Conservation (phyloP, 2,329 filamentous ascomycete genomes). For the Bisporella sp. region DNA sequence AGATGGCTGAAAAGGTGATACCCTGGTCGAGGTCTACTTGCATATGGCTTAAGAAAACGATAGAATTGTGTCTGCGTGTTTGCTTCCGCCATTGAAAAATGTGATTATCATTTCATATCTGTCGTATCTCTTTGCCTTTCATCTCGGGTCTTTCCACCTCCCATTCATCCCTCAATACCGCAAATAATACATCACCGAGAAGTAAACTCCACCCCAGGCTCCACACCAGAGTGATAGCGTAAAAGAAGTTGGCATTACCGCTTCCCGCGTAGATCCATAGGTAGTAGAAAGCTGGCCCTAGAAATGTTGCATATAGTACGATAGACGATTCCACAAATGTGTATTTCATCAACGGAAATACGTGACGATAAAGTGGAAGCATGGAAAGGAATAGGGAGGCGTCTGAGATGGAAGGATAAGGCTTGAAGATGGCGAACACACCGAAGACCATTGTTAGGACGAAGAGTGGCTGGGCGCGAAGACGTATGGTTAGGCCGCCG, state of each 20-base stretch:
- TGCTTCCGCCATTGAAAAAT: too few species aligned
- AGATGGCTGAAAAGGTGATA: too few species aligned
- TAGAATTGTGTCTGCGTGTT: too few species aligned
- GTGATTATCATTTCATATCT: constrained; percentile 19
- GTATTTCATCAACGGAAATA: constrained; percentile 91
- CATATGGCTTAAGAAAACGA: too few species aligned
- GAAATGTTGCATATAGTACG: constrained; percentile 77
- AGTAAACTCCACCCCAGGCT: constrained; percentile 82
- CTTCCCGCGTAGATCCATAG: constrained; percentile 98
- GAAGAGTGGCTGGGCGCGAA: constrained; percentile 80
- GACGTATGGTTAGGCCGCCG: constrained; percentile 72
- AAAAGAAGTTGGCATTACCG: constrained; percentile 98
- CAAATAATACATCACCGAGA: constrained; percentile 82
- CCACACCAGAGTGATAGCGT: constrained; percentile 98
- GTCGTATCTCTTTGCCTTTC: constrained; percentile 69
- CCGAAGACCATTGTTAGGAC: constrained; percentile 79
- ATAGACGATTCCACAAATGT: constrained; percentile 79
- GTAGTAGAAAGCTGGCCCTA: constrained; percentile 93
- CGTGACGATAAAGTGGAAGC: constrained; percentile 80
- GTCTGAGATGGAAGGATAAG: constrained; percentile 90
- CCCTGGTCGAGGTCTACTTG: too few species aligned
- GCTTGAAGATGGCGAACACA: constrained; percentile 92
- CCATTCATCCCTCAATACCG: constrained; percentile 86
- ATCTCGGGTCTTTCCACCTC: constrained; percentile 87
- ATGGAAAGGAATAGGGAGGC: constrained; percentile 78